Base-by-base conservation (phyloP, 306 rosid genomes). In the Castanospermum australe region DNA sequence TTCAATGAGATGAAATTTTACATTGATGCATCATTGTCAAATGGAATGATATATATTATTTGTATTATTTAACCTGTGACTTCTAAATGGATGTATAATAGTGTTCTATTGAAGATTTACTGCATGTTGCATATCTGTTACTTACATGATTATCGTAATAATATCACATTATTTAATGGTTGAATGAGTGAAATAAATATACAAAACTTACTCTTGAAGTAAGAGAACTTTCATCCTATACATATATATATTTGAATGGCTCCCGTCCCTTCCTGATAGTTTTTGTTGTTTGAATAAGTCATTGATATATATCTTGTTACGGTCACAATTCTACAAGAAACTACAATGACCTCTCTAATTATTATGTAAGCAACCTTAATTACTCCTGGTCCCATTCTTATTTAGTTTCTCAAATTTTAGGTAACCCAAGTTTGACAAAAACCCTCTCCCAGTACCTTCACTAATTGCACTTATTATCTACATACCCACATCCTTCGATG, bases 381-480 rank as follows among this genome's bases (percentile, higher is more conserved):
- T 66, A 36, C 48, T 73, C 77, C 61, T 8, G 57, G 69, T 56
- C 70, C 36, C 11, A 63, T 72, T 57, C 21, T 39, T 48, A 47
- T 52, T 64, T 65, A 35, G 39, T 66, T 47, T 65, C 50, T 56
- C 18, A 8, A 44, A 45, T 25, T 73, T 67, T 61, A 56, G 81
- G 78, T 68, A 38, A 68, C 81, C 78, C 84, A 62, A 39, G 84
- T 60, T 73, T 57, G 81, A 67, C 74, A 67, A 73, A 59, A 67
- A 62, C 78, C 47, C 50, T 69, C 64, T 47, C 18, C 6, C 42
- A 39, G 12, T 59, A 20, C 15, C 22, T 24, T 71, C 6, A 13
- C n/a, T n/a, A n/a, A n/a, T 77, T 64, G 30, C 60, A 64, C 65
- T 63, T 50, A 69, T 75, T 50, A 64, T 41, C 24, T 35, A 42